Conservation (phyloP, 192 early-diverging fungal species). For the Irineochytrium annulatum region DNA sequence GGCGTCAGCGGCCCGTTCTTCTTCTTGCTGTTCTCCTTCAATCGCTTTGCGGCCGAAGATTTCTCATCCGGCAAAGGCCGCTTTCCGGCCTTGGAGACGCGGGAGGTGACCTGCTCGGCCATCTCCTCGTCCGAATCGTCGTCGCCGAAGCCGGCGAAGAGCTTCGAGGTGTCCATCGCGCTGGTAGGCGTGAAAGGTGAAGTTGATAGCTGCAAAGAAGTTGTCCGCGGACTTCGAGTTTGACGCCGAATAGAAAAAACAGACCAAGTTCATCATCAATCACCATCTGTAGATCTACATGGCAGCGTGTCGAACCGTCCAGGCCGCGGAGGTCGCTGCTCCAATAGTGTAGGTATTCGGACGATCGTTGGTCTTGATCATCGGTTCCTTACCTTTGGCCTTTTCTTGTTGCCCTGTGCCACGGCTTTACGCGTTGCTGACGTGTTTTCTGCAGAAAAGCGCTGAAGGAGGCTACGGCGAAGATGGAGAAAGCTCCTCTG, state of each 20-base stretch:
- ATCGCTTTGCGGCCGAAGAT: neutral
- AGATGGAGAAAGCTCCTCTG: slow-evolving; percentile 25
- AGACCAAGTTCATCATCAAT: neutral
- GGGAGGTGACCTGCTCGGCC: neutral
- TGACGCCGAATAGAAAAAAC: neutral
- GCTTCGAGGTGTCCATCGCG: neutral
- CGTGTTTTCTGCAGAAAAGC: slow-evolving; percentile 33
- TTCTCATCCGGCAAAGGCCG: neutral
- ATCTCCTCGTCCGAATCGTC: slow-evolving; percentile 22
- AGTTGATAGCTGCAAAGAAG: too few relatives aligned
- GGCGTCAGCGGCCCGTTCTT: too few relatives aligned
- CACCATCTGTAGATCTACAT: neutral
- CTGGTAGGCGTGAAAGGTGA: too few relatives aligned
- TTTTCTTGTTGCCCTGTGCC: neutral
- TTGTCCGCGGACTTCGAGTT: too few relatives aligned
- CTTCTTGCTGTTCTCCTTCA: neutral
- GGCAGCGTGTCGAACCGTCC: slow-evolving; percentile 26
- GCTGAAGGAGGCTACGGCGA: slow-evolving; percentile 29
- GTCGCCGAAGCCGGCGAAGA: slow-evolving; percentile 23
- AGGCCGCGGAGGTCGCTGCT: slow-evolving; percentile 58
- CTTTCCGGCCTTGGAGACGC: neutral
- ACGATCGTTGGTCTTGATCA: neutral
- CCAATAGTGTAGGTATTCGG: slow-evolving; percentile 54
- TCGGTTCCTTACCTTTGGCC: too few relatives aligned
- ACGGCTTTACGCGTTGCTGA: neutral